A percentile compares a stretch with the other conserved stretches of the same genome.
phyloP scores from a whole-genome alignment of 2,329 filamentous ascomycete species.

The Monosporascus sp. region DNA sequence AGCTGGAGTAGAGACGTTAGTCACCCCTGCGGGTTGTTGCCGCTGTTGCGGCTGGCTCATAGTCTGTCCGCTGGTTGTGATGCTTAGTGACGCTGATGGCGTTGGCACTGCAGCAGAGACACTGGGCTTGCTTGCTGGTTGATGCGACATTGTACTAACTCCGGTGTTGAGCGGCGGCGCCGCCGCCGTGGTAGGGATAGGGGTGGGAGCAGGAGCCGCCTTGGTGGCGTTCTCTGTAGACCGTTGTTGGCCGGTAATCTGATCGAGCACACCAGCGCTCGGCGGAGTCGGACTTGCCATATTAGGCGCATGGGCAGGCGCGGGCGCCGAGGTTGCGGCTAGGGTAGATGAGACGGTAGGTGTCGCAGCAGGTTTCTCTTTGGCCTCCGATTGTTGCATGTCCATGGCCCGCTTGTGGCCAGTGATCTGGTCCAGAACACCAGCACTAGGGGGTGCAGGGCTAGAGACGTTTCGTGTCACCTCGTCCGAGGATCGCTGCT shows the following conservation, averaged over 20 bases:
- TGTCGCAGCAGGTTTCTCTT: background rate
- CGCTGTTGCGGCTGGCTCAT: background rate
- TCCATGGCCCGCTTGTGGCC: conserved; percentile 13
- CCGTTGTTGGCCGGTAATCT: conserved; percentile 21
- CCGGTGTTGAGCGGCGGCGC: background rate
- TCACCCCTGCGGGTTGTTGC: background rate
- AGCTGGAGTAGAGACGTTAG: background rate
- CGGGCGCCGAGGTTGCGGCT: background rate
- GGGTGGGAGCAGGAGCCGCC: background rate
- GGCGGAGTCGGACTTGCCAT: conserved; percentile 12
- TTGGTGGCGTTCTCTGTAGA: conserved; percentile 7
- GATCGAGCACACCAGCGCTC: conserved; percentile 22
- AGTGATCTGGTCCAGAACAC: conserved; percentile 23
- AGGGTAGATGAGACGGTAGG: background rate
- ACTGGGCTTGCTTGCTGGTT: too few species aligned
- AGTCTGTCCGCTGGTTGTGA: background rate
- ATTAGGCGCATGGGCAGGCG: conserved; percentile 2
- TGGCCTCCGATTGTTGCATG: conserved; percentile 1
- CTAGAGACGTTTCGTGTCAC: conserved; percentile 6
- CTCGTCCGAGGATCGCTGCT: background rate
- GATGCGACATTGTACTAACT: too few species aligned
- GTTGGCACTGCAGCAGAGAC: background rate
- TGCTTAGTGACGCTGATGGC: background rate
- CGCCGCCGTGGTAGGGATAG: background rate
- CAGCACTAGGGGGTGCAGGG: conserved; percentile 19